Evolutionary conservation across 2,329 filamentous ascomycete species (phyloP).

Genomic region (Paecilomyces variotii): DNA sequence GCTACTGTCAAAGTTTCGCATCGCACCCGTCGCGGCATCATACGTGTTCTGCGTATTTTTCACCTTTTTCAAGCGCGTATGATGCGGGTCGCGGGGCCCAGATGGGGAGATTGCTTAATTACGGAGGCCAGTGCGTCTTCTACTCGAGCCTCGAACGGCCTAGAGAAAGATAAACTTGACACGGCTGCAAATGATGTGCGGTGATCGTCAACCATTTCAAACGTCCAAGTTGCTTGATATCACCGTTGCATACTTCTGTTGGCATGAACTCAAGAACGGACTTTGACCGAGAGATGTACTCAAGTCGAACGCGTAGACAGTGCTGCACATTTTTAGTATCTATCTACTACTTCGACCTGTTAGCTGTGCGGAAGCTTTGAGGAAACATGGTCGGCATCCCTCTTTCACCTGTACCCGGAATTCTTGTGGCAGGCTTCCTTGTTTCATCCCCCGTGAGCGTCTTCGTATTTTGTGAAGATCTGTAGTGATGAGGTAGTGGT

Average conservation of each 20-base stretch:
- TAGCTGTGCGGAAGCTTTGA: neutral
- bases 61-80: neutral
- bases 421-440: too few species aligned
- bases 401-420: neutral
- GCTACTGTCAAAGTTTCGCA: neutral
- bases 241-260: neutral
- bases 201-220: neutral
- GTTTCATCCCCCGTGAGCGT: neutral
- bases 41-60: neutral
- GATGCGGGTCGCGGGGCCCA: neutral
- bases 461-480: neutral
- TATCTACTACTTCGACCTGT: neutral
- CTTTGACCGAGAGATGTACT: neutral
- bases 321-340: neutral
- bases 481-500: neutral
- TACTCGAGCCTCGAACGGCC: neutral
- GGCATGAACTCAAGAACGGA: neutral
- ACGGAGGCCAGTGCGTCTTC: neutral
- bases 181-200: neutral
- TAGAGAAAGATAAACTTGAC: neutral
- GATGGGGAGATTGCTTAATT: neutral
- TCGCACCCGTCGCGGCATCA: neutral
- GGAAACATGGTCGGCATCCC: neutral
- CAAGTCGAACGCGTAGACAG: neutral
- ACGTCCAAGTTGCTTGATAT: neutral